Conservation (phyloP, 2,329 filamentous ascomycete species). For the Xylogone sp. region DNA sequence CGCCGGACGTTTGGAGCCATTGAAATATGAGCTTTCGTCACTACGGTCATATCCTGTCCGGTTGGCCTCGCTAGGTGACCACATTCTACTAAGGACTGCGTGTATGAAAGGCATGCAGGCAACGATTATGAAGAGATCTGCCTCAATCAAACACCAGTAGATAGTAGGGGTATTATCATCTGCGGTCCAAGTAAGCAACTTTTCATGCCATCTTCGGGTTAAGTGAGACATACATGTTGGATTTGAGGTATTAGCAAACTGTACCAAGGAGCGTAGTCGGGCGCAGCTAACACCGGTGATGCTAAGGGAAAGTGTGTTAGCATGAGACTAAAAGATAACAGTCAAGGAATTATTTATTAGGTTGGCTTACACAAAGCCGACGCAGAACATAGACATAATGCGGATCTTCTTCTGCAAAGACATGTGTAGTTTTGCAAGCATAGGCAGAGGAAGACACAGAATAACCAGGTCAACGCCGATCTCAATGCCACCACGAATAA, state of each 20-base stretch:
- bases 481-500: conserved; percentile 26
- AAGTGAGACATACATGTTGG: conserved; percentile 1
- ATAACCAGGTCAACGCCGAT: conserved; percentile 4
- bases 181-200: conserved; percentile 1
- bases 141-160: conserved; percentile 2
- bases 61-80: neutral
- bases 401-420: conserved; percentile 4
- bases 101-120: conserved; percentile 4
- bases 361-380: conserved; percentile 3
- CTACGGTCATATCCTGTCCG: conserved; percentile 1
- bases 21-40: conserved; percentile 7
- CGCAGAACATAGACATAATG: conserved; percentile 5
- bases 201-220: neutral
- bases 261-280: conserved; percentile 1
- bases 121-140: conserved; percentile 1
- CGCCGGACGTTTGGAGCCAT: conserved; percentile 1
- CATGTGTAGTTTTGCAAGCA: conserved; percentile 5
- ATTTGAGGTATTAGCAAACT: conserved; percentile 5
- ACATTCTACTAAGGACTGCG: neutral
- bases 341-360: neutral
- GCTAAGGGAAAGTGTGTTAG: neutral
- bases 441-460: conserved; percentile 1
- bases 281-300: conserved; percentile 4
- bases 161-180: conserved; percentile 2
- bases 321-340: neutral